Conservation (phyloP, 768 basidiomycete species). For the Tephrocybe sp. region DNA sequence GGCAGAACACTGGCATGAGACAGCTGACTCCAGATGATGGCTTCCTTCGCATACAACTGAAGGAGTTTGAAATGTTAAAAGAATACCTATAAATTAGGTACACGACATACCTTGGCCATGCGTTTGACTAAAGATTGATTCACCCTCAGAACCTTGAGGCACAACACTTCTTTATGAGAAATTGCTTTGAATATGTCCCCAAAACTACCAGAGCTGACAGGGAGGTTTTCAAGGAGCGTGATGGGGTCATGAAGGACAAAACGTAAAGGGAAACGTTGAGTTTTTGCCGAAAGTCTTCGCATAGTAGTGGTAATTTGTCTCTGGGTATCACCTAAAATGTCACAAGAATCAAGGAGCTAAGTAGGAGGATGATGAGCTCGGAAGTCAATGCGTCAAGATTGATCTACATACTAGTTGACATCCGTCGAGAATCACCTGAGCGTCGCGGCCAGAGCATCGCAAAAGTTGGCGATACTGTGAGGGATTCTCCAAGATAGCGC, state of each 20-base stretch:
- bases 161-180: not conserved
- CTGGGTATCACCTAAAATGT: not conserved
- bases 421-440: not conserved
- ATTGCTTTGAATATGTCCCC: not conserved
- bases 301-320: not conserved
- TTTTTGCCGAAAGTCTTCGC: not conserved
- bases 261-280: not conserved
- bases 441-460: not conserved
- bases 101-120: not conserved
- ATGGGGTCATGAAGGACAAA: not conserved
- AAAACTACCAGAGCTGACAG: not conserved
- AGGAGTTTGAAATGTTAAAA: not conserved
- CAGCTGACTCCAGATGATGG: not conserved
- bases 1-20: not conserved
- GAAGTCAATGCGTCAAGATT: not conserved
- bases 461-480: not conserved
- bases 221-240: not conserved
- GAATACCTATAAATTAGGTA: too few species aligned
- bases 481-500: not conserved
- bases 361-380: not conserved
- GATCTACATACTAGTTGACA: not conserved
- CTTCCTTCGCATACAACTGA: not conserved
- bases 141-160: not conserved
- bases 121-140: not conserved
- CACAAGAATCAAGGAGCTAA: not conserved